These are phyloP conservation scores for Gossypium herbaceum DNA, from an alignment of 345 rosid species.

Conservation along the genomic window DNA sequence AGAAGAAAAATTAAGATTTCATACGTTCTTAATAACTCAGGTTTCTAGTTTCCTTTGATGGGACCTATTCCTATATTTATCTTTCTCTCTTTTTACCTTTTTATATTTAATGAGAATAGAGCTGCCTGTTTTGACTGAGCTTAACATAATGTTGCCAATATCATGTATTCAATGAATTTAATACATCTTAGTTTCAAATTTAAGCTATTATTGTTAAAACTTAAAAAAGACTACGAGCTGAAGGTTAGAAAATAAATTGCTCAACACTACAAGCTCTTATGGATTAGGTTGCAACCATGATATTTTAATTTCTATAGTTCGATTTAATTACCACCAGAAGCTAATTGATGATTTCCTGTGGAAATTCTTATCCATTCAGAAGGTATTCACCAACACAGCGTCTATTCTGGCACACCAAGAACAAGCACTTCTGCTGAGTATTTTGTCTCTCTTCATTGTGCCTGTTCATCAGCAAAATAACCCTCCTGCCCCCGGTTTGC, in stretches of 20 bases:
- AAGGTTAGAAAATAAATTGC: slow-evolving; percentile 1
- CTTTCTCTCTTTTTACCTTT: background rate
- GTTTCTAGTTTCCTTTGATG: background rate
- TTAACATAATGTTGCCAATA: background rate
- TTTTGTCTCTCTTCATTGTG: background rate
- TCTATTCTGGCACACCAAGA: background rate
- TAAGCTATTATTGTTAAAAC: background rate
- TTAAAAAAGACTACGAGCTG: background rate
- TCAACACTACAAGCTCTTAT: background rate
- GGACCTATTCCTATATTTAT: background rate
- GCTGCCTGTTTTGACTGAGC: slow-evolving; percentile 6
- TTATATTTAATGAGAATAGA: background rate
- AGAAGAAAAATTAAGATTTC: background rate
- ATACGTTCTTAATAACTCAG: background rate
- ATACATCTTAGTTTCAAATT: background rate
- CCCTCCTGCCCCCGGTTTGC: background rate
- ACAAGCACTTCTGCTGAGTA: background rate
- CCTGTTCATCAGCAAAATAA: slow-evolving; percentile 2
- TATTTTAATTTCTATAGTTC: background rate
- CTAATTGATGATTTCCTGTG: background rate
- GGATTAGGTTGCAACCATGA: background rate
- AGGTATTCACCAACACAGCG: background rate
- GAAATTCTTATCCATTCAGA: background rate
- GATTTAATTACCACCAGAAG: background rate
- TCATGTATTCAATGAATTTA: background rate